Conservation (phyloP, 192 early-diverging fungal species). For the Dissophora ornata region DNA sequence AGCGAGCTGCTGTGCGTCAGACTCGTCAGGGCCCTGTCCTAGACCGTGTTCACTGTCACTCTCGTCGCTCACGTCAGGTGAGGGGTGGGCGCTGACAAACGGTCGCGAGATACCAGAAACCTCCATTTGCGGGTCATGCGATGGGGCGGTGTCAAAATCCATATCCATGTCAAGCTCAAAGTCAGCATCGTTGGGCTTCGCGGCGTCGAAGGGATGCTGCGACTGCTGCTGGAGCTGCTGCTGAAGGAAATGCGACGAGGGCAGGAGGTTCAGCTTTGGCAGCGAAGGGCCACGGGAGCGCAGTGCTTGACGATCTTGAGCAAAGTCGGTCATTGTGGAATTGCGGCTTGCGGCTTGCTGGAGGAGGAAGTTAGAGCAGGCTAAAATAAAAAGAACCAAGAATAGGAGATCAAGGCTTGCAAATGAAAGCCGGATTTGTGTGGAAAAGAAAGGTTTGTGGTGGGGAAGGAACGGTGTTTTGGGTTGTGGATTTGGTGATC, state of each 20-base stretch:
- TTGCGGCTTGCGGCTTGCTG: no score
- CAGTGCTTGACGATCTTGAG: conserved; percentile 14
- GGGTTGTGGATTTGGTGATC: no score
- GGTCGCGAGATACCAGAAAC: neutral
- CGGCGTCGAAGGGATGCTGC: conserved; percentile 21
- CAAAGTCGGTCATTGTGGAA: conserved; percentile 28
- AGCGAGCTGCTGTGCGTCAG: conserved; percentile 3
- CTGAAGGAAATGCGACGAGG: conserved; percentile 25
- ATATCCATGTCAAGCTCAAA: conserved; percentile 35
- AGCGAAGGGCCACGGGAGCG: conserved; percentile 37
- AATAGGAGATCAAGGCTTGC: no score
- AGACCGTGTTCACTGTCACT: conserved; percentile 22
- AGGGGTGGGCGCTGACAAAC: conserved; percentile 47
- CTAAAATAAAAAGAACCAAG: no score
- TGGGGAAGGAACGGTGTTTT: neutral
- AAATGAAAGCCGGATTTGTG: no score
- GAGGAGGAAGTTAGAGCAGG: no score
- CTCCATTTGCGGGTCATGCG: neutral
- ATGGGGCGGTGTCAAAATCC: conserved; percentile 15
- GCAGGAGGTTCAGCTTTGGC: conserved; percentile 37
- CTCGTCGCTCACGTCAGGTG: conserved; percentile 44
- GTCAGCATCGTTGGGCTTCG: neutral
- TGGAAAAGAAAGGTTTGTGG: no score
- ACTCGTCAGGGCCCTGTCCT: neutral
- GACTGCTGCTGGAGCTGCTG: conserved; percentile 15